These are phyloP conservation scores for Irineochytrium annulatum DNA, from an alignment of 192 early-diverging fungal genomes.

Conservation along the genomic window DNA sequence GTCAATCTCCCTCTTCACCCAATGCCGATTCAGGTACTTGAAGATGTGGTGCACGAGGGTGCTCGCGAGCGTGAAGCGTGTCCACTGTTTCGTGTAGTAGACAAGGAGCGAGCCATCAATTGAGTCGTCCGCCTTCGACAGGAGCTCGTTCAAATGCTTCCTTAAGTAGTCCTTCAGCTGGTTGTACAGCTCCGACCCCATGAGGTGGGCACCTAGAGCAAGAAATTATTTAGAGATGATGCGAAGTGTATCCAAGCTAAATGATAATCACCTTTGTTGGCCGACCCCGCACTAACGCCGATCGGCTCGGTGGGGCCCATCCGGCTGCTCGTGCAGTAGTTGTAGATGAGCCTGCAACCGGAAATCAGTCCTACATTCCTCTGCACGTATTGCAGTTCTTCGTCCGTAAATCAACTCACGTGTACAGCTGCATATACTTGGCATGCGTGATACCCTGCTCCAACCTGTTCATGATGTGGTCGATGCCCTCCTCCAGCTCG, in stretches of 20 bases:
- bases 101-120: conserved; percentile 78
- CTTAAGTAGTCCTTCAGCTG: conserved; percentile 53
- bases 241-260: not conserved
- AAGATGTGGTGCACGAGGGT: conserved; percentile 87
- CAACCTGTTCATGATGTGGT: conserved; percentile 73
- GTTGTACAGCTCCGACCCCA: conserved; percentile 64
- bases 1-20: conserved; percentile 95
- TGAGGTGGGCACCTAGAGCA: conserved; percentile 43
- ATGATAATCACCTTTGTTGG: not conserved
- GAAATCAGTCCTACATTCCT: not conserved
- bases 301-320: conserved; percentile 5
- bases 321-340: conserved; percentile 66
- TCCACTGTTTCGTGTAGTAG: conserved; percentile 89
- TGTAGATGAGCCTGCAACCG: conserved; percentile 61
- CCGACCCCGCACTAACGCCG: no score
- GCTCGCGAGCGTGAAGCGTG: conserved; percentile 79
- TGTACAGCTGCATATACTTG: conserved; percentile 81
- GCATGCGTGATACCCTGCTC: conserved; percentile 68
- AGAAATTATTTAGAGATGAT: conserved; percentile 4
- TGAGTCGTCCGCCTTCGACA: conserved; percentile 52
- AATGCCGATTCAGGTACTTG: conserved; percentile 92
- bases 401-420: conserved; percentile 56
- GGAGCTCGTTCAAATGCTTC: conserved; percentile 45
- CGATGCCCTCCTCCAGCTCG: conserved; percentile 69
- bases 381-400: not conserved